Percentiles rank a stretch among this genome's conserved stretches.
Evolutionary conservation across 2,329 filamentous ascomycete species (phyloP).

Genomic region (Curvularia spicifera): DNA sequence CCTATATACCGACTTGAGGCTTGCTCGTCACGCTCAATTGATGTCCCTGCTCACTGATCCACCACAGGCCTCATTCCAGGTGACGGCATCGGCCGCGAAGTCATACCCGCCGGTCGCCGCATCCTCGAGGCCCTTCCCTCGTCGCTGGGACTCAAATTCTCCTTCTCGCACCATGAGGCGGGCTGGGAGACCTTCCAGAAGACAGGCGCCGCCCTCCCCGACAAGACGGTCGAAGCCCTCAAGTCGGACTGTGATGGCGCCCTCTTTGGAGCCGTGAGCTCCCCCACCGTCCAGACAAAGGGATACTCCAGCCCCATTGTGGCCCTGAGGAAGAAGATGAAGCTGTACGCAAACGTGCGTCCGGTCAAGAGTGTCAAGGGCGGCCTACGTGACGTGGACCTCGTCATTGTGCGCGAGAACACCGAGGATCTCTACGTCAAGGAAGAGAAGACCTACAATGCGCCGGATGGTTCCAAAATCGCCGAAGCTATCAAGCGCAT

Average conservation of each 20-base stretch:
- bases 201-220: slow-evolving; percentile 85
- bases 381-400: slow-evolving; percentile 74
- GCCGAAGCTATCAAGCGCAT: slow-evolving; percentile 99
- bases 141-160: slow-evolving; percentile 92
- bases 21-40: slow-evolving; percentile 6
- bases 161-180: slow-evolving; percentile 89
- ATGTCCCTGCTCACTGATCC: background rate
- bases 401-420: slow-evolving; percentile 98
- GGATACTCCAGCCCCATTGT: slow-evolving; percentile 98
- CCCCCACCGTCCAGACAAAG: slow-evolving; percentile 84
- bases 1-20: background rate
- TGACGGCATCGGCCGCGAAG: slow-evolving; percentile 97
- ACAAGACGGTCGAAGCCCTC: slow-evolving; percentile 87
- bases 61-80: slow-evolving; percentile 86
- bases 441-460: slow-evolving; percentile 84
- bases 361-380: slow-evolving; percentile 85
- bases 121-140: slow-evolving; percentile 90
- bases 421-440: slow-evolving; percentile 99
- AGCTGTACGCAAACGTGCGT: slow-evolving; percentile 96
- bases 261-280: slow-evolving; percentile 93
- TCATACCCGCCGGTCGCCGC: slow-evolving; percentile 90
- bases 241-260: slow-evolving; percentile 93
- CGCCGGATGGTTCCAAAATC: slow-evolving; percentile 76
- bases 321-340: slow-evolving; percentile 90
- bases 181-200: slow-evolving; percentile 93